Base-by-base conservation (phyloP, 2,329 filamentous ascomycete genomes). In the Volutella citrinella region DNA sequence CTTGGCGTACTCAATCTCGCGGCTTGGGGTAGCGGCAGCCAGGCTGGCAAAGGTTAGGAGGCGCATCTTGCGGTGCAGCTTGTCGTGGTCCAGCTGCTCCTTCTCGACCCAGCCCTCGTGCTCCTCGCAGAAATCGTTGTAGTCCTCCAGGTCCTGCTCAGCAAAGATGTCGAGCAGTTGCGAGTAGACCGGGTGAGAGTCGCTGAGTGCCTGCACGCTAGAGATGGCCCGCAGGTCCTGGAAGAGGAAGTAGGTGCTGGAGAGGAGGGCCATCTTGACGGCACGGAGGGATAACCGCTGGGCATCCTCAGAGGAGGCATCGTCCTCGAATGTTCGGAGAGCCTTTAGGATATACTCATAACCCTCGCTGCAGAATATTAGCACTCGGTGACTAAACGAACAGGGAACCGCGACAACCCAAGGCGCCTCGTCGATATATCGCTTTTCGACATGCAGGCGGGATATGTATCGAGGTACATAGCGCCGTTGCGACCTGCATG, bases 91-190 rank as follows among this genome's bases (percentile, higher is more conserved):
- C 30, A 83, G 76, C 46, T 79, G 77, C 56, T 87, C 78, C 55
- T 84, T 76, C 63, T 90, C 82, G 42, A 97, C 69, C 69, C 88
- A 95, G 44, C 83, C 85, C 46, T 86, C 78, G 66, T 95, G 87
- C 69, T 94, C 87, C 55, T 94, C 85, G 61, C 87, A 81, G 72
- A 97, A 97, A 66, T 95, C 90, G 63, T 88, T 86, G 71, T 93
- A 95, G 66, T 95, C 88, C 60, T 97, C 90, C 34, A 96, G 80
- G 52, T 90, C 85, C 65, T 97, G 90, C 56, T 93, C 85, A 51
- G 87, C 86, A 67, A 97, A 96, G 57, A 97, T 87, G 56, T 96
- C 90, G 36, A 98, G 84, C 22, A 98, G 79, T 66, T 97, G 88
- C 54, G 87, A 90, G 67, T 91, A 87, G 46, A 85, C 74, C 41